Evolutionary conservation across 208 protist genomes (phyloP), one percentile per base, ranked within the genome.

Genomic region (Acanthamoeba castellanii): DNA sequence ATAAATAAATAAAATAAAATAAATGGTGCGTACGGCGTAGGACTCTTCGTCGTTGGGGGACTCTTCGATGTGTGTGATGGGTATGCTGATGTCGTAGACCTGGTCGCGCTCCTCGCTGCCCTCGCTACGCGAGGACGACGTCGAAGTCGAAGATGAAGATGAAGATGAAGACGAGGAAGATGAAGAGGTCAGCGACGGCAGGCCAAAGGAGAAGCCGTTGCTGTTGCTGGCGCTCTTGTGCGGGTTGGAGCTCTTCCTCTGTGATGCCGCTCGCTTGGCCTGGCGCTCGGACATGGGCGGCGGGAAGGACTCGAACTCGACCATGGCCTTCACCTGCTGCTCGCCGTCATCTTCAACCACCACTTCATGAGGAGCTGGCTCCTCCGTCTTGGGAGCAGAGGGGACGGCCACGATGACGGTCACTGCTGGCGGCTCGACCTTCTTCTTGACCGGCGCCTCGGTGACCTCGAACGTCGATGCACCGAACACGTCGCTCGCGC

Each of bases 21-120:
- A 68, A 32, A 4, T 22, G 7, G 22, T 11, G 37, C 18, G 72
- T 50, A 81, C 72, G 11, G 72, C 72, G 32, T 81, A 81, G 72
- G 30, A 30, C 45, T 89, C 55, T 18, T 89, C 82, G 27, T 59
- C 52, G 52, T 59, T 45, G 25, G 45, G n/a, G 18, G 55, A 22
- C 50, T 89, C 82, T 61, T 89, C 82, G n/a, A 89, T 66, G 55
- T 89, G 82, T 7, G 82, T 66, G n/a, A 68, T 42, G 16, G 82
- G 82, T 14, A 89, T 89, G 82, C 82, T 27, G 82, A 89, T 89
- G 27, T 89, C 82, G 55, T 68, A 89, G 25, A 89, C 82, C 20
- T 52, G 45, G 82, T 89, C 52, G 45, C 30, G 3, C 16, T 50
- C 45, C 22, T 89, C 82, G 5, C 32, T 32, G 14, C 5, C 72